These are phyloP conservation scores for Ceratobasidium sp. DNA, from an alignment of 1,284 basidiomycete genomes.

Conservation along the genomic window DNA sequence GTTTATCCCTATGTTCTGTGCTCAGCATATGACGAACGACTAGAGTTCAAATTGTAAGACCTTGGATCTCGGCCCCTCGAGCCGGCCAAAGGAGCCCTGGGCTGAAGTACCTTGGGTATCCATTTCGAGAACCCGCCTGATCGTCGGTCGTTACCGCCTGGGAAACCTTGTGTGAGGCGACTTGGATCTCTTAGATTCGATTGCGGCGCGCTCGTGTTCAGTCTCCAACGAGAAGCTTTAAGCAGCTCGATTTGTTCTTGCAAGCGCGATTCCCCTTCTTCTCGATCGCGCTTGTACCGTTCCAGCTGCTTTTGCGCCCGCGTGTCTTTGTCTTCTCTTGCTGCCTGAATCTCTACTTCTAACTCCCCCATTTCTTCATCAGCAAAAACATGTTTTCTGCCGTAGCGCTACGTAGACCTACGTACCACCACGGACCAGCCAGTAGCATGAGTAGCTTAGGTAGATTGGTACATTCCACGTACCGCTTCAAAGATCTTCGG, in stretches of 20 bases:
- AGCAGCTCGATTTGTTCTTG: conserved; percentile 9
- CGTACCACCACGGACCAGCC: too few relatives aligned
- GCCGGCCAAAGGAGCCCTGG: not conserved
- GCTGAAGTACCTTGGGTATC: not conserved
- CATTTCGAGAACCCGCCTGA: too few relatives aligned
- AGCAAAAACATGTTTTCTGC: too few relatives aligned
- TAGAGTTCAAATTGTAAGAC: not conserved
- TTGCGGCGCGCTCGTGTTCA: not conserved
- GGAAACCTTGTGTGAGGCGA: too few relatives aligned
- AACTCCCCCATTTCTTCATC: too few relatives aligned
- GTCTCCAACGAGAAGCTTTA: not conserved
- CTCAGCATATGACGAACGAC: not conserved
- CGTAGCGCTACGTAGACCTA: too few relatives aligned
- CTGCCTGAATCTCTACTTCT: conserved; percentile 25
- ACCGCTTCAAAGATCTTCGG: too few relatives aligned
- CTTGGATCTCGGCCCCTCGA: conserved; percentile 12
- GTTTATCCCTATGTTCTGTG: conserved; percentile 1
- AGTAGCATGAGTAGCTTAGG: too few relatives aligned
- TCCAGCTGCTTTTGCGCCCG: conserved; percentile 32
- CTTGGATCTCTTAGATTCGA: not conserved
- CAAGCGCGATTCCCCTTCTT: not conserved
- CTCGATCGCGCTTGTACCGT: conserved; percentile 21
- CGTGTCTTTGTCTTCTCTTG: conserved; percentile 26
- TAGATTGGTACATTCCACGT: too few relatives aligned
- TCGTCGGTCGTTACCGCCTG: not conserved